These are phyloP conservation scores for Phytophthora fragariae DNA, from an alignment of 352 stramenopile genomes.

Conservation along the genomic window DNA sequence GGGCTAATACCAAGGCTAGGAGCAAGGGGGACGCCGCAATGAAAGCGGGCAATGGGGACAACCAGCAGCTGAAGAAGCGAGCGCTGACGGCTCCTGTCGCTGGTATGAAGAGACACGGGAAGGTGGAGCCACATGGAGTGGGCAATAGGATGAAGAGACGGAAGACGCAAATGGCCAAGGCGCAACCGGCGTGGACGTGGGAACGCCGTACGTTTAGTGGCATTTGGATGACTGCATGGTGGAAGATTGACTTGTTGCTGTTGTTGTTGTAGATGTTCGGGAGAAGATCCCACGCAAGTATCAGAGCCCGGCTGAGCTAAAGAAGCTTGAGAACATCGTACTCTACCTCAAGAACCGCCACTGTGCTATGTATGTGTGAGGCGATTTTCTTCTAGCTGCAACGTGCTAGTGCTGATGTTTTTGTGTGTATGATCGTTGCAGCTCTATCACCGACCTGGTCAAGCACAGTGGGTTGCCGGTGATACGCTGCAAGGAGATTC, in stretches of 20 bases:
- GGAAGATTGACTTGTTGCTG: conserved; percentile 1
- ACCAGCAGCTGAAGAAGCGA: conserved; percentile 16
- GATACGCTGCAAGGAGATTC: conserved; percentile 89
- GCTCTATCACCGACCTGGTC: conserved; percentile 84
- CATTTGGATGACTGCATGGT: background rate
- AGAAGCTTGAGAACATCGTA: conserved; percentile 89
- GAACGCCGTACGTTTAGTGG: conserved; percentile 64
- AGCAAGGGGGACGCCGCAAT: conserved; percentile 9
- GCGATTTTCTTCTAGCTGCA: background rate
- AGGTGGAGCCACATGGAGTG: conserved; percentile 23
- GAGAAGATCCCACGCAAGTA: conserved; percentile 89
- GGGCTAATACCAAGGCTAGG: conserved; percentile 10
- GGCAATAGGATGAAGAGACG: conserved; percentile 33
- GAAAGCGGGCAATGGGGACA: conserved; percentile 11
- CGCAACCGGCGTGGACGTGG: conserved; percentile 75
- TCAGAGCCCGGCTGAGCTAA: conserved; percentile 76
- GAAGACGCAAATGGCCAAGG: conserved; percentile 38
- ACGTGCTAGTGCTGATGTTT: background rate
- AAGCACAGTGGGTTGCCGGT: conserved; percentile 80
- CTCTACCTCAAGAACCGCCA: conserved; percentile 87
- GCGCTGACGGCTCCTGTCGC: background rate
- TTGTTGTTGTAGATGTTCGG: conserved; percentile 53
- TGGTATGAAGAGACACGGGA: conserved; percentile 34
- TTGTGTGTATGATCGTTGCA: conserved; percentile 22
- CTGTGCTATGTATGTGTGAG: conserved; percentile 70